Percentiles rank a stretch among this genome's conserved stretches.
These are phyloP conservation scores for Rhizopogon vinicolor DNA, from an alignment of 768 basidiomycete species.

Conservation along the genomic window DNA sequence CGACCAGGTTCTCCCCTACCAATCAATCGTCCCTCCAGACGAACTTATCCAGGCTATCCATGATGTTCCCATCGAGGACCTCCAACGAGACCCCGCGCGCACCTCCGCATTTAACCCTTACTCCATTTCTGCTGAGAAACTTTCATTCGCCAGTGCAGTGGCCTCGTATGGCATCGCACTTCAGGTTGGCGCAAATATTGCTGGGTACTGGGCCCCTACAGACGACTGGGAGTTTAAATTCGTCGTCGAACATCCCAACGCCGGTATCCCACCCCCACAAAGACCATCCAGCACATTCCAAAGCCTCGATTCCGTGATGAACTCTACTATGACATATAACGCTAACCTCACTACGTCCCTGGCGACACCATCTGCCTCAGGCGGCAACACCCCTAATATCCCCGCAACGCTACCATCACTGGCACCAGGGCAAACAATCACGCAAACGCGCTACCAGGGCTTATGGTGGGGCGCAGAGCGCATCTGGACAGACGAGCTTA, in stretches of 20 bases:
- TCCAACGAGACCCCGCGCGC: conserved; percentile 36
- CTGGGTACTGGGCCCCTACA: conserved; percentile 64
- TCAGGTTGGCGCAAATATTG: conserved; percentile 62
- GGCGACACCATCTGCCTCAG: not conserved
- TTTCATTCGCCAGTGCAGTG: conserved; percentile 45
- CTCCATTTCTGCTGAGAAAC: not conserved
- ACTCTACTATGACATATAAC: conserved; percentile 42
- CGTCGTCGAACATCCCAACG: conserved; percentile 7
- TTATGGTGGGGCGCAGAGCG: conserved; percentile 90
- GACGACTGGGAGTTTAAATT: conserved; percentile 69
- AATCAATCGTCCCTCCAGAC: conserved; percentile 54
- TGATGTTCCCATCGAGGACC: conserved; percentile 35
- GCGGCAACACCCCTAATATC: conserved; percentile 5
- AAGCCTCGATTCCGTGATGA: conserved; percentile 42
- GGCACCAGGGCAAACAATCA: conserved; percentile 26
- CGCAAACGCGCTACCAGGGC: conserved; percentile 67
- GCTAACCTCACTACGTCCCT: conserved; percentile 17
- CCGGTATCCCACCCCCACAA: conserved; percentile 21
- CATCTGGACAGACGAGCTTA: conserved; percentile 83
- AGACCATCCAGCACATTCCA: conserved; percentile 7
- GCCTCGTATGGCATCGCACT: conserved; percentile 67
- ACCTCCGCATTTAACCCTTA: conserved; percentile 50
- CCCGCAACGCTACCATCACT: conserved; percentile 13
- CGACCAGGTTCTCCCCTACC: conserved; percentile 67
- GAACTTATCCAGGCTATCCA: conserved; percentile 49